Percentiles rank a stretch among this genome's conserved stretches.
phyloP scores from a whole-genome alignment of 2,329 filamentous ascomycete species.

The Xenosphaeropsis pyriputrescens region DNA sequence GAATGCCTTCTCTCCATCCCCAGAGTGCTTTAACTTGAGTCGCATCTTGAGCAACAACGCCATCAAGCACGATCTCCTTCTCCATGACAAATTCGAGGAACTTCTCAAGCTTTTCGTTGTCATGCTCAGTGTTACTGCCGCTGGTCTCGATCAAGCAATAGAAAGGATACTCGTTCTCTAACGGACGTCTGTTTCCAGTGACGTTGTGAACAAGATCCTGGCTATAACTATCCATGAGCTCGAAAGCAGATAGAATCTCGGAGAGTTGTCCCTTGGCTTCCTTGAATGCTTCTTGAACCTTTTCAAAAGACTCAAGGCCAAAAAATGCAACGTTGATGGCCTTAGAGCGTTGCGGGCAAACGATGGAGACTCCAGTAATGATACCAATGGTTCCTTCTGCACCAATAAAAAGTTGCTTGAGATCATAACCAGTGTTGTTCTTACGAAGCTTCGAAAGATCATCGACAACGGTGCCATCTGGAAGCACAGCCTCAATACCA shows the following conservation, averaged over 20 bases:
- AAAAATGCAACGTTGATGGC: constrained; percentile 94
- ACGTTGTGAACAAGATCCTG: constrained; percentile 65
- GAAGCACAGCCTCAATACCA: constrained; percentile 83
- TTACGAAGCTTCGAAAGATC: constrained; percentile 82
- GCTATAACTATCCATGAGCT: constrained; percentile 82
- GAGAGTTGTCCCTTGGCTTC: constrained; percentile 83
- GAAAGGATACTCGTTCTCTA: constrained; percentile 78
- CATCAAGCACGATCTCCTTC: constrained; percentile 73
- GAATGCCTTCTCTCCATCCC: constrained; percentile 87
- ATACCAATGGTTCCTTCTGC: constrained; percentile 91
- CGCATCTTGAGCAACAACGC: constrained; percentile 84
- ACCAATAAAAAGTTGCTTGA: constrained; percentile 94
- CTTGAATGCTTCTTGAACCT: constrained; percentile 72
- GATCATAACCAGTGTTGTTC: constrained; percentile 97
- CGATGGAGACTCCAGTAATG: constrained; percentile 78
- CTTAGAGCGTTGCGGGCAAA: constrained; percentile 75
- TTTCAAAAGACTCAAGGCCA: constrained; percentile 77
- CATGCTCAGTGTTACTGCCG: constrained; percentile 86
- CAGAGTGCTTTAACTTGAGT: constrained; percentile 78
- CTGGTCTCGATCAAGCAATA: constrained; percentile 96
- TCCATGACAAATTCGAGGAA: constrained; percentile 91
- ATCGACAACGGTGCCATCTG: constrained; percentile 83
- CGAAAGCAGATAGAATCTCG: constrained; percentile 94
- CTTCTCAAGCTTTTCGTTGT: constrained; percentile 75
- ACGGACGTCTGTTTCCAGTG: constrained; percentile 62